Conservation (phyloP, 306 rosid genomes). For the Cucurbita pepo region DNA sequence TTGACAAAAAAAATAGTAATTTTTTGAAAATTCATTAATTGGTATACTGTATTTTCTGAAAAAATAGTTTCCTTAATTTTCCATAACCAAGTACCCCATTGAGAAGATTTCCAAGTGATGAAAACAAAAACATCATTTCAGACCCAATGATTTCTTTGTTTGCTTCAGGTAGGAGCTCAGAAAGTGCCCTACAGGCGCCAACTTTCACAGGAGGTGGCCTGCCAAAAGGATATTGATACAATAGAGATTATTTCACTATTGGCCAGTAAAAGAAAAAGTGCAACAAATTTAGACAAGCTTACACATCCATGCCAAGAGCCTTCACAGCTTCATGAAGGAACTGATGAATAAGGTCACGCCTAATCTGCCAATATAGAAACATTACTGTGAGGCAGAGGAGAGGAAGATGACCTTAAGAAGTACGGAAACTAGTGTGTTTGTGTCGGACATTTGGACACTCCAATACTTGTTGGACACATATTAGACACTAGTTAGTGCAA, state of each 20-base stretch:
- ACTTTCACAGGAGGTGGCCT: conserved; percentile 90
- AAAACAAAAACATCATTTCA: conserved; percentile 56
- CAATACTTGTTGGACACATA: no score
- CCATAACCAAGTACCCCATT: conserved; percentile 35
- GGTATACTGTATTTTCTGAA: neutral
- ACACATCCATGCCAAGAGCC: conserved; percentile 73
- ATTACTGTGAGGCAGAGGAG: neutral
- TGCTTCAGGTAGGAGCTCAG: conserved; percentile 69
- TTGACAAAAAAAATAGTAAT: neutral
- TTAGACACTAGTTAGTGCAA: no score
- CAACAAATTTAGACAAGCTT: conserved; percentile 11
- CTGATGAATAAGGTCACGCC: conserved; percentile 42
- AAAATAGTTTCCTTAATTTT: neutral
- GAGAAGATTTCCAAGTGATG: conserved; percentile 74
- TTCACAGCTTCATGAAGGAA: conserved; percentile 59
- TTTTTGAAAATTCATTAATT: neutral
- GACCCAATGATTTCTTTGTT: conserved; percentile 47
- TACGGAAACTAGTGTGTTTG: no score
- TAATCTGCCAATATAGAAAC: conserved; percentile 35
- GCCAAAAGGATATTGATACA: conserved; percentile 9
- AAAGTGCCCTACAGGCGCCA: conserved; percentile 88
- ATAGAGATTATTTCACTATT: neutral
- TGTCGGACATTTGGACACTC: no score
- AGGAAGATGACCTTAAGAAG: neutral
- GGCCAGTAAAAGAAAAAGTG: neutral